These are phyloP conservation scores for Kalaharituber pfeilii DNA, from an alignment of 2,329 filamentous ascomycete species.

Conservation along the genomic window DNA sequence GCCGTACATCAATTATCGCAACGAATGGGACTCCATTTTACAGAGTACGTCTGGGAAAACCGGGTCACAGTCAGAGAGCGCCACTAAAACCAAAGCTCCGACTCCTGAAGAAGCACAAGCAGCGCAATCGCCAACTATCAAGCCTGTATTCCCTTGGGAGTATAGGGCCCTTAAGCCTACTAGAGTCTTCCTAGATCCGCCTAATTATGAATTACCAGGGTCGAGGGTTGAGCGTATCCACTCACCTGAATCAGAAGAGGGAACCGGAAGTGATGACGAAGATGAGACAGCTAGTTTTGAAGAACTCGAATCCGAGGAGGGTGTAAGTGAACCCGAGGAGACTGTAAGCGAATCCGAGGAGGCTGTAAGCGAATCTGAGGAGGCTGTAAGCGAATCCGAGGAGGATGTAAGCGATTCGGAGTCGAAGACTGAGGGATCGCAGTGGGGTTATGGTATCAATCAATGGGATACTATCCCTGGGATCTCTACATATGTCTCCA, in stretches of 20 bases:
- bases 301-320: slow-evolving; percentile 20
- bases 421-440: slow-evolving; percentile 5
- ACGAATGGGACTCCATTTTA: slow-evolving; percentile 18
- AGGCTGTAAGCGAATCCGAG: slow-evolving; percentile 17
- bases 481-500: slow-evolving; percentile 73
- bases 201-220: slow-evolving; percentile 17
- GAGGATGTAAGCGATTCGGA: slow-evolving; percentile 22
- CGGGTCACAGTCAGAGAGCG: background rate
- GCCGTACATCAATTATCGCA: slow-evolving; percentile 59
- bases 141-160: slow-evolving; percentile 86
- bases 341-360: slow-evolving; percentile 20
- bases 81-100: slow-evolving; percentile 6
- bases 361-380: slow-evolving; percentile 22
- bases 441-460: background rate
- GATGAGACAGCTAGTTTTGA: slow-evolving; percentile 1
- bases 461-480: slow-evolving; percentile 75
- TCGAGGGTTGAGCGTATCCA: background rate
- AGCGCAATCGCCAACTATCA: slow-evolving; percentile 27
- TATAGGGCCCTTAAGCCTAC: slow-evolving; percentile 24
- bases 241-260: background rate
- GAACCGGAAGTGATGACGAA: slow-evolving; percentile 2
- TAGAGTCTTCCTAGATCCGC: slow-evolving; percentile 43
- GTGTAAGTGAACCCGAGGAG: slow-evolving; percentile 21
- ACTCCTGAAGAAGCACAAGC: slow-evolving; percentile 4
- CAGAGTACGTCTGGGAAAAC: background rate